phyloP scores from a whole-genome alignment of 306 rosid species.

The Vigna nakashimae region DNA sequence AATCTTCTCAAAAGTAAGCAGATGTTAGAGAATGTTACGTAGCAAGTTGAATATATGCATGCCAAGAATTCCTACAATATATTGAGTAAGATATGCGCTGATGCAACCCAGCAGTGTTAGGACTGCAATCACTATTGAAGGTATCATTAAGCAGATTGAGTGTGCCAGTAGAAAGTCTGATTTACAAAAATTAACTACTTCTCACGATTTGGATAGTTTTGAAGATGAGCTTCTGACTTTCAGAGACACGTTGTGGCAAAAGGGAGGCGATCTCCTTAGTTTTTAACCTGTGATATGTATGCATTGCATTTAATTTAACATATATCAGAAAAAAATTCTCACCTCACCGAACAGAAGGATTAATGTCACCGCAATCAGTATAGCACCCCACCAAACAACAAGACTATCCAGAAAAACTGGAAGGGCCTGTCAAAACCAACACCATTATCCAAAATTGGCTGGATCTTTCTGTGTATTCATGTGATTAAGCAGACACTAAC shows the following conservation, averaged over 20 bases:
- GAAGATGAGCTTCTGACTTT: background rate
- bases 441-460: constrained; percentile 35
- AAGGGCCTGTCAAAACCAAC: constrained; percentile 67
- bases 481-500: background rate
- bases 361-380: constrained; percentile 84
- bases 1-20: constrained; percentile 61
- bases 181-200: background rate
- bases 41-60: background rate
- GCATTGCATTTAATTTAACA: background rate
- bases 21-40: constrained; percentile 31
- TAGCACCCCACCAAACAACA: constrained; percentile 75
- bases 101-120: background rate
- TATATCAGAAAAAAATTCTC: constrained; percentile 30
- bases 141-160: background rate
- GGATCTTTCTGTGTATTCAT: background rate
- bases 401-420: constrained; percentile 88
- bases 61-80: constrained; percentile 1
- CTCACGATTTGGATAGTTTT: background rate
- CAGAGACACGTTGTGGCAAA: background rate
- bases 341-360: constrained; percentile 99
- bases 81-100: background rate
- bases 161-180: constrained; percentile 7
- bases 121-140: background rate
- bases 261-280: too few relatives aligned
- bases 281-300: background rate